Base-by-base conservation (phyloP, 768 basidiomycete species). In the Obba rivulosa region DNA sequence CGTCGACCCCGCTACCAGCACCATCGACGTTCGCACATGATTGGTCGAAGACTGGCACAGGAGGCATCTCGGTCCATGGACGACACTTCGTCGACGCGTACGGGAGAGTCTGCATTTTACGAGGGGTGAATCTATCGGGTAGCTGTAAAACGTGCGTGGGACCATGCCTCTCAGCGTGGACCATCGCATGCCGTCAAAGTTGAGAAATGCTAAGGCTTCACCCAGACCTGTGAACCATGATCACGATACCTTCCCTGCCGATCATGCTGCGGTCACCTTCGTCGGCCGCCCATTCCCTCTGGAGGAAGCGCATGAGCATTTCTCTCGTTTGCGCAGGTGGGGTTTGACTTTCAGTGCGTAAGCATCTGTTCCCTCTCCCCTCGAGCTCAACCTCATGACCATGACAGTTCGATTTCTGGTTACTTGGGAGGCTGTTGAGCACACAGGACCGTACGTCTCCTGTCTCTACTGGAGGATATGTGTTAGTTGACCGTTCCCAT, bases 341-440 rank as follows among this genome's bases (percentile, higher is more conserved):
- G 92, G 93, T 1, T 66, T 94, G 56, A 85, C 87, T 0, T 90
- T 92, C 61, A 73, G 92, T 92, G 57, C 18, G 85, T 73, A 1
- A n/a, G 28, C 28, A 45, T n/a, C 16, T 5, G 11, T 4, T 24
- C 46, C 8, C n/a, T 44, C 16, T 8, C 28, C 8, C 21, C 22
- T 41, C 3, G 38, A 35, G 3, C 34, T 47, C 5, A 51, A 18
- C 1, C 44, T 20, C 38, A 49, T 9, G 34, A 36, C 1, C n/a
- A 17, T 17, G 46, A 2, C 48, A 93, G 91, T 96, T 45, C 78
- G 94, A 35, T 92, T 99, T 58, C 80, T 94, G 22, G 80, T 98
- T 3, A 94, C 95, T 1, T 99, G 95, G 95, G 95, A 99, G 63
- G 92, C 95, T 0, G 75, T 98, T 14, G 95, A 97, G 62, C 96